A percentile compares a stretch with the other conserved stretches of the same genome.
phyloP scores from a whole-genome alignment of 2,329 filamentous ascomycete genomes.

The Aspergillus sp. region DNA sequence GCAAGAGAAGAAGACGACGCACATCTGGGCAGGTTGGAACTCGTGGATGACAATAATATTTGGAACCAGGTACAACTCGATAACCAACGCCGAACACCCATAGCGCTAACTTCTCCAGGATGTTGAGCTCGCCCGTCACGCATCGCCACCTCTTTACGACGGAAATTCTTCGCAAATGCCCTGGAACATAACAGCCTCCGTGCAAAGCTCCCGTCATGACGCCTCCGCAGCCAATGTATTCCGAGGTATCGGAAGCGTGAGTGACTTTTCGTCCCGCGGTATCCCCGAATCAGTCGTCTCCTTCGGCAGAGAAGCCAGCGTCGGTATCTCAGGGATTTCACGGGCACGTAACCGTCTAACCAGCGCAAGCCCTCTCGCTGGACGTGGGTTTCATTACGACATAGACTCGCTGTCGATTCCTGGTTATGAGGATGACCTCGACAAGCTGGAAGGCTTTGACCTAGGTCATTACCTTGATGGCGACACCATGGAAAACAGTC shows the following conservation, averaged over 20 bases:
- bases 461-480: slow-evolving; percentile 34
- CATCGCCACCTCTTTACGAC: slow-evolving; percentile 65
- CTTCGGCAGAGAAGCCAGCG: slow-evolving; percentile 15
- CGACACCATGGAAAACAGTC: slow-evolving; percentile 28
- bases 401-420: slow-evolving; percentile 26
- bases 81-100: neutral
- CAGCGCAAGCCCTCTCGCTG: slow-evolving; percentile 62
- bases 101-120: slow-evolving; percentile 34
- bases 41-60: slow-evolving; percentile 33
- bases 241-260: slow-evolving; percentile 36
- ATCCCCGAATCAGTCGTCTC: slow-evolving; percentile 19
- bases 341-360: slow-evolving; percentile 54
- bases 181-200: slow-evolving; percentile 63
- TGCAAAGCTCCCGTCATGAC: slow-evolving; percentile 53
- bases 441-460: slow-evolving; percentile 28
- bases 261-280: slow-evolving; percentile 33
- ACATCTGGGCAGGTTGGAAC: slow-evolving; percentile 30
- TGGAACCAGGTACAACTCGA: slow-evolving; percentile 34
- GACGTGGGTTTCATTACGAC: slow-evolving; percentile 44
- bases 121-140: slow-evolving; percentile 70
- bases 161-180: slow-evolving; percentile 66
- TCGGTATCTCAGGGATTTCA: slow-evolving; percentile 26
- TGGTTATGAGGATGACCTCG: slow-evolving; percentile 23
- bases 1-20: slow-evolving; percentile 36
- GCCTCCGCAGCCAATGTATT: slow-evolving; percentile 32